Percentiles rank a stretch among this genome's conserved stretches.
phyloP scores from a whole-genome alignment of 257 asterid species.

The Lavandula angustifolia region DNA sequence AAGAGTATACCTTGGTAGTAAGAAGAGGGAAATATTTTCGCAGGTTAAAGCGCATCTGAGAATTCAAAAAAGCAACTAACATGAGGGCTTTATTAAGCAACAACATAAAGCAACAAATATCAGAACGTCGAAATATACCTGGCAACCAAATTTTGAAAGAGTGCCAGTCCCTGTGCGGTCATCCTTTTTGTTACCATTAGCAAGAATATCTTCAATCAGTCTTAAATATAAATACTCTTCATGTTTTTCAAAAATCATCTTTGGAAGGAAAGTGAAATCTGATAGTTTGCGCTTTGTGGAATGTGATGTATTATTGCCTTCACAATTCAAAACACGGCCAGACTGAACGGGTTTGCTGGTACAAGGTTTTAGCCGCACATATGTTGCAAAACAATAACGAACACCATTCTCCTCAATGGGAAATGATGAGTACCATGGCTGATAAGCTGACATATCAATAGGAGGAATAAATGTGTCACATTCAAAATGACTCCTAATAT shows the following conservation, averaged over 20 bases:
- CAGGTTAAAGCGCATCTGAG: constrained; percentile 87
- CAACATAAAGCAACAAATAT: constrained; percentile 10
- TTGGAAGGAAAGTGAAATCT: constrained; percentile 69
- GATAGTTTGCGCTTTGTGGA: constrained; percentile 44
- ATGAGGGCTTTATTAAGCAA: constrained; percentile 15
- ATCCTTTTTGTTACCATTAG: constrained; percentile 67
- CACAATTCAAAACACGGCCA: constrained; percentile 26
- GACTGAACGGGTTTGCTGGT: constrained; percentile 13
- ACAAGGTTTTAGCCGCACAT: constrained; percentile 60
- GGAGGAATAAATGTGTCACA: constrained; percentile 90
- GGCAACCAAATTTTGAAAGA: constrained; percentile 89
- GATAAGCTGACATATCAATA: constrained; percentile 65
- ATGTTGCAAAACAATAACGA: constrained; percentile 60
- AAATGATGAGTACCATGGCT: constrained; percentile 84
- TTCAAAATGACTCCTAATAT: constrained; percentile 59
- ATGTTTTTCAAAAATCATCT: constrained; percentile 72
- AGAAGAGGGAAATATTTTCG: constrained; percentile 92
- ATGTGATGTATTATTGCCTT: constrained; percentile 28
- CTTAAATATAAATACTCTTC: constrained; percentile 81
- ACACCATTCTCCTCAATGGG: constrained; percentile 65
- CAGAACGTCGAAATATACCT: constrained; percentile 49
- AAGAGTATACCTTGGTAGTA: constrained; percentile 70
- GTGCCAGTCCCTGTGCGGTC: constrained; percentile 97
- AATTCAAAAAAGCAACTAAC: constrained; percentile 28
- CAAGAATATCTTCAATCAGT: constrained; percentile 81